Base-by-base conservation (phyloP, 2,329 filamentous ascomycete species). In the Sodiomyces alkalinus region DNA sequence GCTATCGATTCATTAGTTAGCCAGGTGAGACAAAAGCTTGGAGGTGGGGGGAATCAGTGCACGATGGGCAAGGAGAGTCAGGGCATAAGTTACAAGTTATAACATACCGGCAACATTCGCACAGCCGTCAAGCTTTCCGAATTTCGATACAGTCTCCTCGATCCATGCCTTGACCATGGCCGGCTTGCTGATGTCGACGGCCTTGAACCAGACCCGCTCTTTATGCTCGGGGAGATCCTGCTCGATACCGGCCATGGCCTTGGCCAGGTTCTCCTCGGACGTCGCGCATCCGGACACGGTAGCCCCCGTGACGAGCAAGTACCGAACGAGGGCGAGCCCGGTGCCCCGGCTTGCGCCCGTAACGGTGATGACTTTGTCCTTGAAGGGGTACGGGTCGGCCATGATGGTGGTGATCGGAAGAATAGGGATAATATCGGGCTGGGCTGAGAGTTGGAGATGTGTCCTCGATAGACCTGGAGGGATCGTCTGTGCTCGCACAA, bases 241-340 rank as follows among this genome's bases (percentile, higher is more conserved):
- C 4, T 28, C 13, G 17, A 32, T 22, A 11, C 39, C 35, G 10
- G 38, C 32, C 11, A 41, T 23, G 1, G 43, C 37, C 8, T 42
- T 40, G 10, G 40, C 38, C 11, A 51, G 25, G 12, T 46, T 48
- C 6, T 42, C 38, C 15, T 39, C 37, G 5, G 43, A 41, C 2
- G 45, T 39, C n/a, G 43, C 43, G 11, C 41, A 41, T 28, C 48
- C 41, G 6, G 48, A 51, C 2, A 51, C 37, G 16, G 30, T 21
- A n/a, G 47, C 48, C 6, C 48, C 47, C n/a, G 47, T 35, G 8
- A 33, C 37, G n/a, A 39, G 38, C 11, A 39, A 26, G 23, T 39
- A 41, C n/a, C 28, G 20, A 5, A 37, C 30, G 21, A 40, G 35
- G n/a, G 32, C 35, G 15, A 33, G 33, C 22, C 40, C 40, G 24